Base-by-base conservation (phyloP, 805 yeast species). In the Teunomyces panamensis region DNA sequence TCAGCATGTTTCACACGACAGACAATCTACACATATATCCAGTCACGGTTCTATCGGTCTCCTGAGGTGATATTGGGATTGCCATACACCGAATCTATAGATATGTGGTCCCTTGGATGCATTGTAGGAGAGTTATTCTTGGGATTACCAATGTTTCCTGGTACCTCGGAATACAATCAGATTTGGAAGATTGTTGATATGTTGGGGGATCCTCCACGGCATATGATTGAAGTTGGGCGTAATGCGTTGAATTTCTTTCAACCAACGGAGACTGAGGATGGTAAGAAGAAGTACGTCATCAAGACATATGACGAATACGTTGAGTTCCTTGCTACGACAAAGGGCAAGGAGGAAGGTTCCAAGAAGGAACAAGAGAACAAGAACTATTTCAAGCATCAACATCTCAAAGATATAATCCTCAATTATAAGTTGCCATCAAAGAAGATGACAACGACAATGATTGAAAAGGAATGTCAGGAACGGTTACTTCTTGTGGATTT, bases 141-240 rank as follows among this genome's bases (percentile, higher is more conserved):
- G 44, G 99, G 99, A 0, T 74, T 92, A 47, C 99, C 99, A 1
- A 75, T 92, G 55, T 89, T 92, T 58, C 97, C 99, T 0, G 99
- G 99, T 3, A 79, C 90, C 3, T 87, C 96, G 0, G 99, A 94
- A 65, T 94, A 84, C 65, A 90, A 92, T 62, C 97, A 92, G 66
- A 70, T 95, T 39, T 75, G 81, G 51, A 83, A 96, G 55, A 90
- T 94, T 33, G 81, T 85, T 3, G 85, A 85, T 37, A 86, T 90
- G 73, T 65, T 92, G 49, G 97, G 96, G 0, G 65, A 73, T 52
- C 99, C 99, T 20, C 97, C 97, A 9, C 71, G 85, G 20, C 96
- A 97, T 89, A 94, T 94, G 99, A 75, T 92, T 54, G 97, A 92
- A 53, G 89, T 88, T 83, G 99, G 98, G 26, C 85, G 89, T 55